These are phyloP conservation scores for Stephania cephalantha DNA, from an alignment of 164 flowering plant genomes.

Conservation along the genomic window DNA sequence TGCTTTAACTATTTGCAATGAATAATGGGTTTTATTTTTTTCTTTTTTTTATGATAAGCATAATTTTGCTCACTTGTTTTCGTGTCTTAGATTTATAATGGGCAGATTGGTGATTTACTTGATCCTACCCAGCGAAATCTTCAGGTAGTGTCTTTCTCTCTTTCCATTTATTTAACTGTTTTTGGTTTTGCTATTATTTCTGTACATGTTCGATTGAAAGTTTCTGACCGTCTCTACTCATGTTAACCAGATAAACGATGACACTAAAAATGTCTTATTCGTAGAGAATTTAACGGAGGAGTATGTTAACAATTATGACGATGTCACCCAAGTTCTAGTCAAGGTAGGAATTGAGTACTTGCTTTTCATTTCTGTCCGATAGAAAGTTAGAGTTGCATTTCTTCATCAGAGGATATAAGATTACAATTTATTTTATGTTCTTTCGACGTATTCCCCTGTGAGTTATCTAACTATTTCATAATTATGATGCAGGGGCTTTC, in stretches of 20 bases:
- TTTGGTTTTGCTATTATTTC: background rate
- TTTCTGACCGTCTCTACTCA: slow-evolving; percentile 3
- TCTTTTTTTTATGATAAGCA: background rate
- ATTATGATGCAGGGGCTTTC: slow-evolving; percentile 78
- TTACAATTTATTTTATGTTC: background rate
- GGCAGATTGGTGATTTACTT: slow-evolving; percentile 82
- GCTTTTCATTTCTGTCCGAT: background rate
- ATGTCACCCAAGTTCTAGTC: slow-evolving; percentile 73
- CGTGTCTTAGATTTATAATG: slow-evolving; percentile 63
- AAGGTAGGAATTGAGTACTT: slow-evolving; percentile 47
- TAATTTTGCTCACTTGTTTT: slow-evolving; percentile 1
- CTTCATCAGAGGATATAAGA: background rate
- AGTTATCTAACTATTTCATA: background rate
- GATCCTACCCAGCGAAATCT: slow-evolving; percentile 84
- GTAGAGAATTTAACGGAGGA: slow-evolving; percentile 90
- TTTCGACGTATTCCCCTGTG: background rate
- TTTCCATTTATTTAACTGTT: slow-evolving; percentile 1
- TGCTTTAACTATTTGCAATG: background rate
- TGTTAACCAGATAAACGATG: slow-evolving; percentile 70
- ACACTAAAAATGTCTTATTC: slow-evolving; percentile 67
- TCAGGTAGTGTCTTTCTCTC: slow-evolving; percentile 39
- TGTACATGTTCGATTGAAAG: background rate
- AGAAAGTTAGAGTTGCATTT: background rate
- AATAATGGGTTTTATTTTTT: background rate
- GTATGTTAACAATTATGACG: slow-evolving; percentile 68